Base-by-base conservation (phyloP, 768 basidiomycete species). In the Cystofilobasidium macerans region DNA sequence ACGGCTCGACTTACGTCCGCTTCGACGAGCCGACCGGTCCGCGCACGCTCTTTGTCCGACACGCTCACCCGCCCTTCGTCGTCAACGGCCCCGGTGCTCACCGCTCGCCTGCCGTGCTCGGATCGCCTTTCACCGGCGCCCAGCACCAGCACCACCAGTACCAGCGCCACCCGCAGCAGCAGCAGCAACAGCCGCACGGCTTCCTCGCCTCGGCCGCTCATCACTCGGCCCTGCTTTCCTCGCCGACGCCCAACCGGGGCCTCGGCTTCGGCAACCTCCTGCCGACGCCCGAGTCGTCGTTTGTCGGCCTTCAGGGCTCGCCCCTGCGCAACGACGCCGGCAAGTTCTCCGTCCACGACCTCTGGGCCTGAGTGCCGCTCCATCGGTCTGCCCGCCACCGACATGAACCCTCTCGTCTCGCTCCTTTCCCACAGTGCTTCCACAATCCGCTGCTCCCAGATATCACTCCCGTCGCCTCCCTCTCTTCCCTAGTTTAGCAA, bases 21-120 rank as follows among this genome's bases (percentile, higher is more conserved):
- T 62, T 68, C 56, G 67, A 68, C 26, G 67, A 68, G 54, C 62
- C 67, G 16, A 60, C 54, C 14, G 67, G 67, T 9, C 67, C 67
- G 24, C 40, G 67, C n/a, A 63, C 58, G 24, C 45, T 24, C 16
- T 68, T 68, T 45, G 51, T 53, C 35, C 47, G 47, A 0, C 48
- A 51, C 36, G 57, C 57, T 45, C 36, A 43, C 35, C 57, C 57
- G 14, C 57, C 57, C 18, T 60, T 38, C 30, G 38, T 7, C 58
- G 30, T 60, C 38, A 60, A 26, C 58, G 40, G 28, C 40, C 7
- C 58, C 51, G 8, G 32, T 18, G 22, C 35, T 1, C 57, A 33
- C 16, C 58, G 28, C 24, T 42, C 58, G 38, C 26, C 35, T 3
- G 36, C 58, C 1, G 3, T 20, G 3, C 26, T 60, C 24, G 40